phyloP scores from a whole-genome alignment of 192 early-diverging fungal genomes.

The Chytriomyces sp. region DNA sequence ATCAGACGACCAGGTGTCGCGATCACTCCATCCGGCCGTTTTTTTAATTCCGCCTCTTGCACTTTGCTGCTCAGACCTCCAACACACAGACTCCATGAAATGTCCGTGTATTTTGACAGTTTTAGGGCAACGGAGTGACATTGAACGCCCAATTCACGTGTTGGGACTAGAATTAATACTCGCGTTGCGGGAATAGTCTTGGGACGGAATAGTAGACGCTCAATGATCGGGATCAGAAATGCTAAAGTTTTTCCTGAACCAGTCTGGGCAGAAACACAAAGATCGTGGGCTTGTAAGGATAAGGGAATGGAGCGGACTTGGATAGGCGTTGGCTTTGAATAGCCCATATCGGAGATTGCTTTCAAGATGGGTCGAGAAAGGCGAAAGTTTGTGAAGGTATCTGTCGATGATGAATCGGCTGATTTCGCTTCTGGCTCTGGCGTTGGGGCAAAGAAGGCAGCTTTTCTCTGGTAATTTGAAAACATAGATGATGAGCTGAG shows the following conservation, averaged over 20 bases:
- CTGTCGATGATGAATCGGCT: slow-evolving; percentile 26
- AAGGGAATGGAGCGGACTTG: slow-evolving; percentile 92
- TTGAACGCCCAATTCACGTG: slow-evolving; percentile 97
- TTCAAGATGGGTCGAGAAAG: slow-evolving; percentile 95
- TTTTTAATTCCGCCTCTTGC: slow-evolving; percentile 87
- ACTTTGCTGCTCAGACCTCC: slow-evolving; percentile 81
- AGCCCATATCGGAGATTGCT: slow-evolving; percentile 86
- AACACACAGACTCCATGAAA: slow-evolving; percentile 84
- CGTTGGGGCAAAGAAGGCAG: slow-evolving; percentile 52
- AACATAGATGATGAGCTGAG: neutral
- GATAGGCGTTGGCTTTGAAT: slow-evolving; percentile 91
- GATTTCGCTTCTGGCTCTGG: slow-evolving; percentile 29
- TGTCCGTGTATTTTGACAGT: slow-evolving; percentile 87
- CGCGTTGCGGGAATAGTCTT: slow-evolving; percentile 77
- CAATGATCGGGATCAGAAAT: slow-evolving; percentile 93
- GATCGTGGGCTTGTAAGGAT: slow-evolving; percentile 93
- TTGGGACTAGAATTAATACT: slow-evolving; percentile 92
- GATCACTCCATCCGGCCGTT: slow-evolving; percentile 91
- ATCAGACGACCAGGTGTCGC: slow-evolving; percentile 98
- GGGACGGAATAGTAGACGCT: slow-evolving; percentile 90
- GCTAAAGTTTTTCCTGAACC: slow-evolving; percentile 99
- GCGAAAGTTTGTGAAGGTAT: slow-evolving; percentile 91
- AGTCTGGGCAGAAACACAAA: slow-evolving; percentile 97
- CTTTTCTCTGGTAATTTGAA: slow-evolving; percentile 44
- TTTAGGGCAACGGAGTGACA: slow-evolving; percentile 90